phyloP scores from a whole-genome alignment of 352 stramenopile species.

The Achlya hypogyna region DNA sequence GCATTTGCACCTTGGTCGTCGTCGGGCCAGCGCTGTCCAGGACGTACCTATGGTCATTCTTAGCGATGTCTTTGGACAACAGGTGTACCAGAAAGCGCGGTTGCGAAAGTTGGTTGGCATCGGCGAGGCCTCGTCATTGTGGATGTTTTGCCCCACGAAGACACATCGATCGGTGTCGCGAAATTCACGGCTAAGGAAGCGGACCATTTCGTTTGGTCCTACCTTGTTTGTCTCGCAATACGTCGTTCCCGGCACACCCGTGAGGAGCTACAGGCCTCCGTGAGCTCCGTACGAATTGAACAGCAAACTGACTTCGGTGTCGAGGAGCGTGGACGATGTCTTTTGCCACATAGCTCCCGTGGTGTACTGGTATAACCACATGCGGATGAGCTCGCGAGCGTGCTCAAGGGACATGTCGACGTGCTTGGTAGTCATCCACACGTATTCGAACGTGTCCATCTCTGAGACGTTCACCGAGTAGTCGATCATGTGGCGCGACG shows the following conservation, averaged over 20 bases:
- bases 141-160: constrained; percentile 15
- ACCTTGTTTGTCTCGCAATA: neutral
- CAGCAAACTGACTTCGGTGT: neutral
- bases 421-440: constrained; percentile 1
- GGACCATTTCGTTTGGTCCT: neutral
- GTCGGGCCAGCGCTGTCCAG: neutral
- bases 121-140: neutral
- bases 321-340: neutral
- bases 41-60: neutral
- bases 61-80: neutral
- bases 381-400: neutral
- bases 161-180: neutral
- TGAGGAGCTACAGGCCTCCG: neutral
- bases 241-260: neutral
- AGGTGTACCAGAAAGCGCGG: neutral
- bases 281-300: neutral
- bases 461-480: neutral
- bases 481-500: neutral
- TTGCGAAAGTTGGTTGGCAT: neutral
- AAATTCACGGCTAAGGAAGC: constrained; percentile 14
- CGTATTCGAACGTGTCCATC: neutral
- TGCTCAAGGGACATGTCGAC: neutral
- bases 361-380: neutral
- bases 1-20: neutral
- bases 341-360: neutral